These are phyloP conservation scores for Apiospora marii DNA, from an alignment of 2,329 filamentous ascomycete genomes.

Conservation along the genomic window DNA sequence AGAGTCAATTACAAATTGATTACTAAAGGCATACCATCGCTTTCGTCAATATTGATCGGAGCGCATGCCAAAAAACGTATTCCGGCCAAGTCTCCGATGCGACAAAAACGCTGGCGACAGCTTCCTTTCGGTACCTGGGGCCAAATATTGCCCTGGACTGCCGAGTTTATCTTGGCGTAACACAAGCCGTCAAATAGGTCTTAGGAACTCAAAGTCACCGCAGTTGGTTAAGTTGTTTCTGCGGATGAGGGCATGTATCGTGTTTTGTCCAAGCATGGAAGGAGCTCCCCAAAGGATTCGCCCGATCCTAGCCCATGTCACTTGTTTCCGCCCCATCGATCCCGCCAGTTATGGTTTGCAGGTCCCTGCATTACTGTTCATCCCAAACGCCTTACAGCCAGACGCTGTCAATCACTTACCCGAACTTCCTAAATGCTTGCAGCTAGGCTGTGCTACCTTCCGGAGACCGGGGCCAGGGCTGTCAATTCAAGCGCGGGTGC, in stretches of 20 bases:
- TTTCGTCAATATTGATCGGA: neutral
- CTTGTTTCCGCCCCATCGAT: neutral
- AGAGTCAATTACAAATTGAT: neutral
- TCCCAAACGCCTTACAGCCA: neutral
- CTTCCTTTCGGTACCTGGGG: neutral
- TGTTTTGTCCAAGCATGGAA: neutral
- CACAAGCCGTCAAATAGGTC: neutral
- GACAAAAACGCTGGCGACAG: neutral
- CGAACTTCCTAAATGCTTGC: neutral
- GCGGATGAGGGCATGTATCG: neutral
- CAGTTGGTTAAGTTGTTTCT: too few species aligned
- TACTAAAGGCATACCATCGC: neutral
- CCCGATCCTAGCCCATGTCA: neutral
- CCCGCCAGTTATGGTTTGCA: neutral
- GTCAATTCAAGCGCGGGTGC: neutral
- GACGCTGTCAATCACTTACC: neutral
- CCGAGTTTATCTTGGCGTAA: too few species aligned
- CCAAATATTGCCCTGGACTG: neutral
- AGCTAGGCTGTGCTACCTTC: neutral
- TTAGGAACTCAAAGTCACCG: neutral
- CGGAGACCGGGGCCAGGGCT: neutral
- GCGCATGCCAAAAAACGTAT: neutral
- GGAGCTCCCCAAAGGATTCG: too few species aligned
- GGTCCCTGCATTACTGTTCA: neutral
- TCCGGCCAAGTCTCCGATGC: neutral